phyloP scores from a whole-genome alignment of 164 flowering plant species.

The Kingdonia uniflora region DNA sequence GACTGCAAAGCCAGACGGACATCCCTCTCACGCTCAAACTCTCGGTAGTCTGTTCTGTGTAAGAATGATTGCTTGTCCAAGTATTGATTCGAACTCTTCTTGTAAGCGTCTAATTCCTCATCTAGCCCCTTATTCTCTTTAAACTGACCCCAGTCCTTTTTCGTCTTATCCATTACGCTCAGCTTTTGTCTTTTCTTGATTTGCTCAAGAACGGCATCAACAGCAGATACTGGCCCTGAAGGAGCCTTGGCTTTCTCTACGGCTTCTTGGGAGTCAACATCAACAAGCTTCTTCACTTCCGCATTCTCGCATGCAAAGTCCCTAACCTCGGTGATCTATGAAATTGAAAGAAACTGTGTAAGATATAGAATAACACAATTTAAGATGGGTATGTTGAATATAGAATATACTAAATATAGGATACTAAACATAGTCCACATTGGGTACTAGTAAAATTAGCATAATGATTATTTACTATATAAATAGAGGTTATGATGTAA shows the following conservation, averaged over 20 bases:
- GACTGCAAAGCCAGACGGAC: conserved; percentile 75
- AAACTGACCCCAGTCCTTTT: conserved; percentile 95
- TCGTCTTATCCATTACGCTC: conserved; percentile 94
- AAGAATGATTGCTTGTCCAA: conserved; percentile 77
- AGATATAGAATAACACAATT: too few species aligned
- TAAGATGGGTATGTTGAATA: too few species aligned
- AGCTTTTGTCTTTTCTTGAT: conserved; percentile 91
- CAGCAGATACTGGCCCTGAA: conserved; percentile 51
- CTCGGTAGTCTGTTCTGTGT: conserved; percentile 69
- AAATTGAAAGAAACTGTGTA: not conserved
- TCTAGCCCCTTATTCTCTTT: conserved; percentile 82
- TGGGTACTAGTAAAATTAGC: too few species aligned
- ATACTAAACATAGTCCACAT: too few species aligned
- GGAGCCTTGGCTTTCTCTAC: conserved; percentile 48
- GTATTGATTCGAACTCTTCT: conserved; percentile 93
- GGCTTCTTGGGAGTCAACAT: conserved; percentile 73
- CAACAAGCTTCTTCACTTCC: conserved; percentile 69
- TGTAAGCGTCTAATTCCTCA: conserved; percentile 88
- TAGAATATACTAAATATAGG: too few species aligned
- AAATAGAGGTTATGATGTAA: too few species aligned
- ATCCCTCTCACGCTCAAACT: conserved; percentile 92
- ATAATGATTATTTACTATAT: too few species aligned
- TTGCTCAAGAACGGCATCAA: conserved; percentile 86
- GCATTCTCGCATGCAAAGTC: conserved; percentile 91
- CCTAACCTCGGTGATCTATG: conserved; percentile 67